A percentile compares a stretch with the other conserved stretches of the same genome.
phyloP scores from a whole-genome alignment of 257 asterid species.

The Solanum boliviense region DNA sequence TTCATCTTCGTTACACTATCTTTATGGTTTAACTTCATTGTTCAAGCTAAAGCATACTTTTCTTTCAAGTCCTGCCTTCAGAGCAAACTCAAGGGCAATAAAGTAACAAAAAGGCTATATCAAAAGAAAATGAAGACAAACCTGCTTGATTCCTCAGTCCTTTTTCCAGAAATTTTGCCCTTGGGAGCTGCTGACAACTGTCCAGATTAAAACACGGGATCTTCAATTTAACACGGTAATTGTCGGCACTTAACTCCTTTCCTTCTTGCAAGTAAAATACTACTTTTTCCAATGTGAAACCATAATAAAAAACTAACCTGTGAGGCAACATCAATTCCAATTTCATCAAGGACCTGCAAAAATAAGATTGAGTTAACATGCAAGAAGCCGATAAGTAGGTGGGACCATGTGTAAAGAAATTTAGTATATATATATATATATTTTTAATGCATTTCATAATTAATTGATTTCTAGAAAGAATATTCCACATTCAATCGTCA shows the following conservation, averaged over 20 bases:
- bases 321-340: conserved; percentile 84
- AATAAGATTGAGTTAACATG: background rate
- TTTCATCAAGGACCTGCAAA: conserved; percentile 85
- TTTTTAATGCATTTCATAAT: too few relatives aligned
- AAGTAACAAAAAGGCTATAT: background rate
- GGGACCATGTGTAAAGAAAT: background rate
- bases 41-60: too few relatives aligned
- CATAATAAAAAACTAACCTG: conserved; percentile 43
- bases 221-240: background rate
- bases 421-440: background rate
- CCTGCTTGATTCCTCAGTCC: conserved; percentile 59
- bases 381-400: too few relatives aligned
- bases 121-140: conserved; percentile 1
- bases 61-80: too few relatives aligned
- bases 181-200: conserved; percentile 93
- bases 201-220: background rate
- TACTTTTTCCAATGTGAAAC: background rate
- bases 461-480: too few relatives aligned
- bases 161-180: conserved; percentile 74
- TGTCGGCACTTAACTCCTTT: background rate
- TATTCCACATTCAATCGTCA: too few relatives aligned
- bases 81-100: background rate
- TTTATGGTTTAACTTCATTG: too few relatives aligned
- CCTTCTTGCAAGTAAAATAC: too few relatives aligned
- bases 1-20: too few relatives aligned